Conservation (phyloP, 164 flowering plant species). For the Stephania cephalantha region DNA sequence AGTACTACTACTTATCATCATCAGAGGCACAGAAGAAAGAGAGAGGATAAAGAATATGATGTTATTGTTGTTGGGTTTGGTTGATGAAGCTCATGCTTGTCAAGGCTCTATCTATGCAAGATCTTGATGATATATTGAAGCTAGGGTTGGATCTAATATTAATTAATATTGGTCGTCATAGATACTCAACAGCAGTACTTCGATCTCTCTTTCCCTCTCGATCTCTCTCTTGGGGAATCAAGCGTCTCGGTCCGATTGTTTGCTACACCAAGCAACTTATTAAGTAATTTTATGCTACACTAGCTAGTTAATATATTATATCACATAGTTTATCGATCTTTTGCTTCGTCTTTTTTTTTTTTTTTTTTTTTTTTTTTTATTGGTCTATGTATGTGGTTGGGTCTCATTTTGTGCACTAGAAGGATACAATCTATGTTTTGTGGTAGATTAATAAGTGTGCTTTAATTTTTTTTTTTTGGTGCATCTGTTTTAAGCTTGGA, state of each 20-base stretch:
- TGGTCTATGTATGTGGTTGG: too few relatives aligned
- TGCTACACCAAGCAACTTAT: slow-evolving; percentile 25
- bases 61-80: neutral
- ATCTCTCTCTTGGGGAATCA: slow-evolving; percentile 23
- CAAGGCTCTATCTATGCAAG: neutral
- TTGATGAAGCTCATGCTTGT: neutral
- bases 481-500: too few relatives aligned
- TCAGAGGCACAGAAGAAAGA: neutral
- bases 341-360: neutral
- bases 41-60: neutral
- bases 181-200: neutral
- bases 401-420: too few relatives aligned
- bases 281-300: neutral
- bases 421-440: too few relatives aligned
- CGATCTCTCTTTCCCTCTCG: neutral
- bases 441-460: too few relatives aligned
- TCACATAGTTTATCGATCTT: neutral
- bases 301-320: too few relatives aligned
- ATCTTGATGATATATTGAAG: neutral
- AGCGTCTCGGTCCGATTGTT: slow-evolving; percentile 24
- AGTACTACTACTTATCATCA: neutral
- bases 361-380: too few relatives aligned
- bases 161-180: neutral
- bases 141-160: neutral
- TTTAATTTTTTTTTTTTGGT: too few relatives aligned